Evolutionary conservation across 192 early-diverging fungal species (phyloP).

Genomic region (Coemansia sp.): DNA sequence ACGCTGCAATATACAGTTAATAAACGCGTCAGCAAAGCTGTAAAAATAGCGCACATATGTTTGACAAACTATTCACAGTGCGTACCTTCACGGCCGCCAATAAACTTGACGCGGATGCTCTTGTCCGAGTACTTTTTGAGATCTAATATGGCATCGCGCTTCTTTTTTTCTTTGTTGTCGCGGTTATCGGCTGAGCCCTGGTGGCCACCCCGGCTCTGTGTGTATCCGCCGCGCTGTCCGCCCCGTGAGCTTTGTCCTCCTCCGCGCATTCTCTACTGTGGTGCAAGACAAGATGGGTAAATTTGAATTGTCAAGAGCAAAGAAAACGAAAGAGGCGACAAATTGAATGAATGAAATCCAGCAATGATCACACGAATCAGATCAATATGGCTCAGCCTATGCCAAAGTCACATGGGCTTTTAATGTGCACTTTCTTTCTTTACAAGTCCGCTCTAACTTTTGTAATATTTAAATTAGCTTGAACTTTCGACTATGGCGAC

Average conservation of each 20-base stretch:
- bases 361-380: neutral
- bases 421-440: no score
- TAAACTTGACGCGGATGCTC: constrained; percentile 88
- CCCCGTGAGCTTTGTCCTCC: constrained; percentile 56
- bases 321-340: neutral
- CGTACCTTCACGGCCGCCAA: constrained; percentile 88
- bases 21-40: neutral
- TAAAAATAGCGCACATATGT: neutral
- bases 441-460: no score
- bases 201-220: constrained; percentile 55
- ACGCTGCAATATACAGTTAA: neutral
- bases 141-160: constrained; percentile 92
- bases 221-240: constrained; percentile 51
- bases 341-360: neutral
- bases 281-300: neutral
- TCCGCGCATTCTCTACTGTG: constrained; percentile 38
- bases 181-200: constrained; percentile 51
- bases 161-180: constrained; percentile 59
- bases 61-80: neutral
- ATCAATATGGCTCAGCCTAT: neutral
- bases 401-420: no score
- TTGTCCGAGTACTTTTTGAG: constrained; percentile 92
- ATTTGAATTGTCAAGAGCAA: neutral
- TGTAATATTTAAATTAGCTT: no score
- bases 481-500: no score